Conservation (phyloP, 2,329 filamentous ascomycete species). For the Alternaria infectoria region DNA sequence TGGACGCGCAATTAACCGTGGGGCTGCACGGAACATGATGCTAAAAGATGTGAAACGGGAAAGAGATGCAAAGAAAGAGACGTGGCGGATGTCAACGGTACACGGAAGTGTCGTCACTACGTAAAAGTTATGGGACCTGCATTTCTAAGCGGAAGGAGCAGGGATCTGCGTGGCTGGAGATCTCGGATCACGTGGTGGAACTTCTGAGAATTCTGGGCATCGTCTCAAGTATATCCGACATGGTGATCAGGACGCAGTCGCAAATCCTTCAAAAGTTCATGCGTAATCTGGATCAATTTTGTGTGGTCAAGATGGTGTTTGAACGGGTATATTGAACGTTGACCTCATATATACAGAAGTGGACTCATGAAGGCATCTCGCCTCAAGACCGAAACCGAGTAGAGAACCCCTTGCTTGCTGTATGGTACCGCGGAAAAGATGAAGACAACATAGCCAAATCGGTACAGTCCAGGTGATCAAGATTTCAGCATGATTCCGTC, state of each 20-base stretch:
- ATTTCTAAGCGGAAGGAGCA: conserved; percentile 31
- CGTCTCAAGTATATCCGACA: neutral
- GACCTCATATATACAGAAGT: conserved; percentile 32
- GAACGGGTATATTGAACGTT: conserved; percentile 29
- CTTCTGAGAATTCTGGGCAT: neutral
- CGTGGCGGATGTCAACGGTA: conserved; percentile 19
- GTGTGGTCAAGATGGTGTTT: neutral
- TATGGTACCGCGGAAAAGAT: conserved; percentile 6
- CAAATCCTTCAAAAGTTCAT: neutral
- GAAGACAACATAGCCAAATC: conserved; percentile 1
- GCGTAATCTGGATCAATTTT: neutral
- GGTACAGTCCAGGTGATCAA: neutral
- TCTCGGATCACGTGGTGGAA: conserved; percentile 11
- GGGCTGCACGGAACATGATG: conserved; percentile 61
- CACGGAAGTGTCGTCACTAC: conserved; percentile 18
- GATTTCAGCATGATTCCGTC: neutral
- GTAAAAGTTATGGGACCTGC: conserved; percentile 28
- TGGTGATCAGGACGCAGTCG: neutral
- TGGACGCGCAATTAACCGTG: conserved; percentile 51
- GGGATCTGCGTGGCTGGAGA: conserved; percentile 9
- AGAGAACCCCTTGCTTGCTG: conserved; percentile 22
- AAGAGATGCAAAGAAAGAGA: conserved; percentile 24
- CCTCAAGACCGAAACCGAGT: conserved; percentile 13
- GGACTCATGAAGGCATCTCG: conserved; percentile 16
- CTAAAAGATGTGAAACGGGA: conserved; percentile 22